These are phyloP conservation scores for Wallemia mellicola DNA, from an alignment of 1,284 basidiomycete genomes.

Conservation along the genomic window DNA sequence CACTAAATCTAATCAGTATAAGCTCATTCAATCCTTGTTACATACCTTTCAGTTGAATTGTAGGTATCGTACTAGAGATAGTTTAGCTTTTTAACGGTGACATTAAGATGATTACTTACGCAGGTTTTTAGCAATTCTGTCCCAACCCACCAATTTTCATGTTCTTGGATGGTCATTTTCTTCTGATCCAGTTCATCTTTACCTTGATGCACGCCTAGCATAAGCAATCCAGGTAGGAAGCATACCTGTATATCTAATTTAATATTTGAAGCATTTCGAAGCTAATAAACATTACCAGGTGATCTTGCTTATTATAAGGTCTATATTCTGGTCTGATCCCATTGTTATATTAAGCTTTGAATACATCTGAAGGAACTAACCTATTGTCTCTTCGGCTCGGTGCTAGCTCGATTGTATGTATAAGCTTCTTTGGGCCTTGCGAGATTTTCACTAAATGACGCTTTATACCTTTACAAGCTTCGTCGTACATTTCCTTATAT, in stretches of 20 bases:
- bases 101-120: slow-evolving; percentile 3
- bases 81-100: background rate
- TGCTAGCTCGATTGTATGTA: slow-evolving; percentile 51
- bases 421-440: slow-evolving; percentile 23
- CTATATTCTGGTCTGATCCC: background rate
- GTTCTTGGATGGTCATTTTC: slow-evolving; percentile 26
- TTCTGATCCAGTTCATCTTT: slow-evolving; percentile 28
- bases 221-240: slow-evolving; percentile 69
- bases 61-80: slow-evolving; percentile 34
- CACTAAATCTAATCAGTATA: too few species aligned
- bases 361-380: slow-evolving; percentile 3
- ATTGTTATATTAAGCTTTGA: background rate
- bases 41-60: slow-evolving; percentile 30
- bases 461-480: slow-evolving; percentile 53
- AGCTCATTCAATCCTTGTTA: too few species aligned
- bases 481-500: slow-evolving; percentile 65
- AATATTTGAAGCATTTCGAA: background rate
- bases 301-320: slow-evolving; percentile 62
- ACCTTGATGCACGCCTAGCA: slow-evolving; percentile 56
- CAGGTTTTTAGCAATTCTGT: slow-evolving; percentile 59
- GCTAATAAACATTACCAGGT: slow-evolving; percentile 24
- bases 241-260: slow-evolving; percentile 25
- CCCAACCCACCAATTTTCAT: slow-evolving; percentile 53
- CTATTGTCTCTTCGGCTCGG: slow-evolving; percentile 12
- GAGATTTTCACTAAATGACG: slow-evolving; percentile 37